Conservation (phyloP, 108 stramenopile genomes). For the Licmophora abbreviata region DNA sequence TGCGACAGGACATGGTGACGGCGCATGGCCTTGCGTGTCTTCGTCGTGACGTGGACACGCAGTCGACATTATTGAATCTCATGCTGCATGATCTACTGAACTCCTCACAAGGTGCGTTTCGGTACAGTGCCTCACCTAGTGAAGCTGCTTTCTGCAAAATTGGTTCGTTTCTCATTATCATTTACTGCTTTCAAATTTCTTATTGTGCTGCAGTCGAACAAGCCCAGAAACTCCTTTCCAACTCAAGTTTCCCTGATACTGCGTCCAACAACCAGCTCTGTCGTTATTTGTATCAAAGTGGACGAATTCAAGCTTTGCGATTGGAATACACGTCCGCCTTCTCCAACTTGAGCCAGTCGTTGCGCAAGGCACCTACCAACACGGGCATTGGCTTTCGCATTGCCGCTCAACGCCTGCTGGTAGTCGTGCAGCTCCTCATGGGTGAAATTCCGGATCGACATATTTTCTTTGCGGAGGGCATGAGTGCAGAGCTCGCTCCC, state of each 20-base stretch:
- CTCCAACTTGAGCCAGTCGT: conserved; percentile 88
- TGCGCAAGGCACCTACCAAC: conserved; percentile 92
- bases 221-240: conserved; percentile 88
- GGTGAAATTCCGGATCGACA: conserved; percentile 94
- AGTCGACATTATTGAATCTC: conserved; percentile 75
- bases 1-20: conserved; percentile 46
- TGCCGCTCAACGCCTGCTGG: conserved; percentile 72
- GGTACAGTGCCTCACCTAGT: too few species aligned
- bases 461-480: conserved; percentile 81
- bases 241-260: conserved; percentile 85
- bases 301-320: conserved; percentile 87
- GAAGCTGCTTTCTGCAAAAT: neutral
- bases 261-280: conserved; percentile 94
- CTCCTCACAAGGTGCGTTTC: conserved; percentile 57
- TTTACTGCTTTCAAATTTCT: neutral
- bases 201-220: conserved; percentile 63
- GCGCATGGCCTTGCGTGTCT: conserved; percentile 71
- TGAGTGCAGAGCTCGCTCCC: conserved; percentile 72
- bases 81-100: conserved; percentile 67
- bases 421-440: conserved; percentile 93
- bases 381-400: conserved; percentile 90
- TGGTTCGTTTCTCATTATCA: neutral
- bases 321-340: conserved; percentile 93
- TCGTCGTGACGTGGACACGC: conserved; percentile 71
- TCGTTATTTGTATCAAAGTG: conserved; percentile 94